Evolutionary conservation across 179 eudicot genomes (phyloP).

Genomic region (Actinidia chinensis): DNA sequence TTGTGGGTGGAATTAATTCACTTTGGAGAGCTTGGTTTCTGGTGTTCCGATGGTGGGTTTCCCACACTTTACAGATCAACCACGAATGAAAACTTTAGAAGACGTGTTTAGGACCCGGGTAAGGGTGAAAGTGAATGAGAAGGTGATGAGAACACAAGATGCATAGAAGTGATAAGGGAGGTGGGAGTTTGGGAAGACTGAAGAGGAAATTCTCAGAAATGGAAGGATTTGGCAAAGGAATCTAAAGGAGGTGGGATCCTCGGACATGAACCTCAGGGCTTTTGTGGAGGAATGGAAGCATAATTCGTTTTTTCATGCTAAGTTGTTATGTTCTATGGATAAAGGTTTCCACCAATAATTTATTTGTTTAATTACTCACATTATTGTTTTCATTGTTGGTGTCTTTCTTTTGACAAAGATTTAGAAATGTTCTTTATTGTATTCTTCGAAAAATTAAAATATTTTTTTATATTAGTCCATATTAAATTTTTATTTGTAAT

Average conservation of each 20-base stretch:
- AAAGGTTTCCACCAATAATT: too few relatives aligned
- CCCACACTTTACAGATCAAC: constrained; percentile 37
- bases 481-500: too few relatives aligned
- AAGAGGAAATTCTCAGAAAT: constrained; percentile 25
- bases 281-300: constrained; percentile 28
- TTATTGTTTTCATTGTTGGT: too few relatives aligned
- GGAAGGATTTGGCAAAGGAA: constrained; percentile 29
- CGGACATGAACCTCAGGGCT: constrained; percentile 18
- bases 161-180: constrained; percentile 40
- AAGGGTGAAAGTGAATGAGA: constrained; percentile 28
- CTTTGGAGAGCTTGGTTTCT: constrained; percentile 33
- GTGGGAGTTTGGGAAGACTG: constrained; percentile 18
- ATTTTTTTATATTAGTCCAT: too few relatives aligned
- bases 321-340: too few relatives aligned
- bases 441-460: too few relatives aligned
- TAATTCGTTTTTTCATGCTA: too few relatives aligned
- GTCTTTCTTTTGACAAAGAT: too few relatives aligned
- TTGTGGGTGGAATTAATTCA: constrained; percentile 53
- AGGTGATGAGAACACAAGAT: constrained; percentile 36
- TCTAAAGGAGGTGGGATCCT: constrained; percentile 33
- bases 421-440: too few relatives aligned
- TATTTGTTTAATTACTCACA: too few relatives aligned
- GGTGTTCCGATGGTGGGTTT: constrained; percentile 42
- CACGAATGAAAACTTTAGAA: constrained; percentile 41
- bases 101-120: constrained; percentile 32